phyloP scores from a whole-genome alignment of 208 protist species.

The Trypanosoma lewisi region DNA sequence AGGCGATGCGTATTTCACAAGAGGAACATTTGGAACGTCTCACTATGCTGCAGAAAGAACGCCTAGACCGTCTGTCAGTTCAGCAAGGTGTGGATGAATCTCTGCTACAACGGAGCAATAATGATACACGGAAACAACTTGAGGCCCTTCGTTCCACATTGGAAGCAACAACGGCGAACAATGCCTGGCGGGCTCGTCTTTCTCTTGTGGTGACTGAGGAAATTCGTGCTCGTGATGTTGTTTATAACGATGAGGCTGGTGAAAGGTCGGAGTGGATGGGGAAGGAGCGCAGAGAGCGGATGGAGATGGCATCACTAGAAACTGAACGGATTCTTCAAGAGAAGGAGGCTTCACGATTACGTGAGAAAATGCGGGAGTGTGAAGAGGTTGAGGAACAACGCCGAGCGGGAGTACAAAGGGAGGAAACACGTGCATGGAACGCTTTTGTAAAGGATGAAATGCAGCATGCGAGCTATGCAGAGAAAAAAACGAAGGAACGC shows the following conservation, averaged over 20 bases:
- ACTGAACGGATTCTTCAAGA: background rate
- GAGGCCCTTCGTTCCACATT: background rate
- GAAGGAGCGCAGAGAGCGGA: constrained; percentile 1
- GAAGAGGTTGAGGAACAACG: background rate
- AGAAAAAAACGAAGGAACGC: constrained; percentile 2
- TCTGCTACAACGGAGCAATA: background rate
- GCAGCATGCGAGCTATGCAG: constrained; percentile 7
- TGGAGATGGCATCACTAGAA: background rate
- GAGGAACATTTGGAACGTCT: constrained; percentile 17
- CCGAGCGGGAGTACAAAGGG: background rate
- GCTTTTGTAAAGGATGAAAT: constrained; percentile 7
- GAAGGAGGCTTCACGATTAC: background rate
- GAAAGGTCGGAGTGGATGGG: background rate
- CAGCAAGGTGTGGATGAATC: background rate
- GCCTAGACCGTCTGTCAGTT: background rate
- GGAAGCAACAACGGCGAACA: constrained; percentile 2
- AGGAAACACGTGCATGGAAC: constrained; percentile 13
- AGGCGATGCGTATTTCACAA: constrained; percentile 12
- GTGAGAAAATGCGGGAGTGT: background rate
- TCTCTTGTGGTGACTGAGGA: constrained; percentile 15
- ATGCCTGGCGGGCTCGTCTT: constrained; percentile 4
- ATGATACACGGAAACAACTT: constrained; percentile 1
- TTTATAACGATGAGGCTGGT: constrained; percentile 16
- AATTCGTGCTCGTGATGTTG: constrained; percentile 4
- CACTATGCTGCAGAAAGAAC: constrained; percentile 15